Evolutionary conservation across 371 early-diverging fungal genomes (phyloP), one percentile per base, ranked within the genome.

Genomic region (Lichtheimia hyalospora): DNA sequence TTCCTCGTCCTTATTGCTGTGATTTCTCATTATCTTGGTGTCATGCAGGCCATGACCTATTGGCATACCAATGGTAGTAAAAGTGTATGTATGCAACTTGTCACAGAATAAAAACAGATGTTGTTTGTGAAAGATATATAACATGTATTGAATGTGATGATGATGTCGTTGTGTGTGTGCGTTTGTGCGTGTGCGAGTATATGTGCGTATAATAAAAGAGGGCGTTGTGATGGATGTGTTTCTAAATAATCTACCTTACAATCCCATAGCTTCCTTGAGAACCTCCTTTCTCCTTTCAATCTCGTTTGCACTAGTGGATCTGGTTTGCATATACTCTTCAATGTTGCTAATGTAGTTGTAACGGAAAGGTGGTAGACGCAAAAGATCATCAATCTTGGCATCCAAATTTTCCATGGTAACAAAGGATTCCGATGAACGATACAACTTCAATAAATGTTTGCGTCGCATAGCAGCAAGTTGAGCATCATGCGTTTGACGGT

Each of bases 1-100:
- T 39, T 90, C 2, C 86, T 89, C 57, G 96, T 96, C 0, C 77
- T 95, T 5, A 61, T 84, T n/a, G 97, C 93, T 4, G 85, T 92
- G 10, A 49, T 81, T 1, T 63, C 84, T 48, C 96, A 96, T 65
- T 95, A 91, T 58, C 52, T 87, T 40, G 96, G 93, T 49, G 88
- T 94, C 10, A 77, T 85, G 49, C 67, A 74, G 24, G 91, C 93
- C 18, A 81, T 85, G 82, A 67, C 66, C 13, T 84, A 79, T 46
- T 82, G 79, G 82, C 81, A 81, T 60, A 50, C 56, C 46, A 41
- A 57, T n/a, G 20, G 39, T 57, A 27, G 15, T 5, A 28, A 34
- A 34, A 34, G 34, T 34, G 34, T 10, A 34, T 34, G 34, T 34
- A 34, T 34, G 10, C 34, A 34, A 8, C 10, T 34, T 0, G 2